phyloP scores from a whole-genome alignment of 306 rosid genomes.

The Medicago lupulina region DNA sequence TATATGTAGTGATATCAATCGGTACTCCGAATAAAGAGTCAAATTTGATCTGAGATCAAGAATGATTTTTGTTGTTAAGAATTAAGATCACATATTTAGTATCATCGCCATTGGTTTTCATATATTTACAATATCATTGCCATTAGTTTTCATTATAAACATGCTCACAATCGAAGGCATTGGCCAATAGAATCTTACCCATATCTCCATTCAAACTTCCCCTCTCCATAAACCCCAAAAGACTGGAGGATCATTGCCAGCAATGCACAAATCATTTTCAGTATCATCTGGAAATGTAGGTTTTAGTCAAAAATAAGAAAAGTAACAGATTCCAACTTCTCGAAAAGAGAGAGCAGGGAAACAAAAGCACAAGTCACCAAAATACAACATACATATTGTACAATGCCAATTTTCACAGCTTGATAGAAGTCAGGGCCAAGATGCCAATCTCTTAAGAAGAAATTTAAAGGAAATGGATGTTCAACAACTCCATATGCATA shows the following conservation, averaged over 20 bases:
- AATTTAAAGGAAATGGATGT: slow-evolving; percentile 96
- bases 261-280: slow-evolving; percentile 94
- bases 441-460: slow-evolving; percentile 77
- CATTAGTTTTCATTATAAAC: slow-evolving; percentile 19
- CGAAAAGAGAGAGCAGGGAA: neutral
- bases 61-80: slow-evolving; percentile 17
- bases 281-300: slow-evolving; percentile 78
- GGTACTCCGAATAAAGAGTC: slow-evolving; percentile 20
- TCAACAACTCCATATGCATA: slow-evolving; percentile 91
- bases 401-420: slow-evolving; percentile 98
- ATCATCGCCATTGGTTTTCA: neutral
- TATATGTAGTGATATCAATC: neutral
- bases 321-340: slow-evolving; percentile 20
- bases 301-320: slow-evolving; percentile 45
- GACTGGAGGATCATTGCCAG: slow-evolving; percentile 91
- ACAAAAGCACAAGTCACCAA: slow-evolving; percentile 42
- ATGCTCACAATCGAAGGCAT: slow-evolving; percentile 25
- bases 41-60: slow-evolving; percentile 6
- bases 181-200: slow-evolving; percentile 64
- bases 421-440: slow-evolving; percentile 92
- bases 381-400: slow-evolving; percentile 89
- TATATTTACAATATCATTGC: slow-evolving; percentile 13
- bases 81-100: slow-evolving; percentile 28
- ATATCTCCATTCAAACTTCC: slow-evolving; percentile 89
- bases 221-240: slow-evolving; percentile 98